These are phyloP conservation scores for Serendipita vermifera DNA, from an alignment of 768 basidiomycete genomes.

Conservation along the genomic window DNA sequence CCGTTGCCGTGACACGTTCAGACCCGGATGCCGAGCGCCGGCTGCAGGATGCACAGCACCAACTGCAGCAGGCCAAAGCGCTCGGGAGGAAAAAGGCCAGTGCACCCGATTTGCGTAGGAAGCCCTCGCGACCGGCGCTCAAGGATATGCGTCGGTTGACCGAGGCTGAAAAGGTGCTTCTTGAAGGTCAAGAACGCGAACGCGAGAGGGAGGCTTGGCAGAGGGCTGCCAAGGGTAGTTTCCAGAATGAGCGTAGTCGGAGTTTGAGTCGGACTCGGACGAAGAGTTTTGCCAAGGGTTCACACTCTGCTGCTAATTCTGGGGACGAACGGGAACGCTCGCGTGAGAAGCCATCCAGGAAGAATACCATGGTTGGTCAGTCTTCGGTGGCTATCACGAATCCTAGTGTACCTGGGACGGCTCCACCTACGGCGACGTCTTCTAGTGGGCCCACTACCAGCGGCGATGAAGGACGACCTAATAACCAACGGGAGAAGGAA, in stretches of 20 bases:
- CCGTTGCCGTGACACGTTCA: not conserved
- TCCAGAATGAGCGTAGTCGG: conserved; percentile 51
- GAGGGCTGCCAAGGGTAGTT: conserved; percentile 44
- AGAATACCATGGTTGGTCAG: not conserved
- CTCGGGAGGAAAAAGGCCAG: not conserved
- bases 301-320: not conserved
- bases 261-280: conserved; percentile 50
- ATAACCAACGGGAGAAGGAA: not conserved
- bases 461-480: conserved; percentile 17
- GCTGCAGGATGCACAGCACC: not conserved
- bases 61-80: not conserved
- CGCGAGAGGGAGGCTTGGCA: conserved; percentile 57
- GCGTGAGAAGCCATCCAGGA: not conserved
- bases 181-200: conserved; percentile 45
- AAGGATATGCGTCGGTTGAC: conserved; percentile 1
- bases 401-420: not conserved
- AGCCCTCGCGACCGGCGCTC: not conserved
- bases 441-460: conserved; percentile 7
- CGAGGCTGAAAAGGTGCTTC: conserved; percentile 1
- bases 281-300: conserved; percentile 38
- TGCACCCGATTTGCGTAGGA: not conserved
- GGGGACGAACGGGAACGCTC: conserved; percentile 4
- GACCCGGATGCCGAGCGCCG: not conserved
- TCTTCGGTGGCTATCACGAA: not conserved
- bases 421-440: conserved; percentile 9